Evolutionary conservation across 441 rosid genomes (phyloP).

Genomic region (Manihot esculenta): DNA sequence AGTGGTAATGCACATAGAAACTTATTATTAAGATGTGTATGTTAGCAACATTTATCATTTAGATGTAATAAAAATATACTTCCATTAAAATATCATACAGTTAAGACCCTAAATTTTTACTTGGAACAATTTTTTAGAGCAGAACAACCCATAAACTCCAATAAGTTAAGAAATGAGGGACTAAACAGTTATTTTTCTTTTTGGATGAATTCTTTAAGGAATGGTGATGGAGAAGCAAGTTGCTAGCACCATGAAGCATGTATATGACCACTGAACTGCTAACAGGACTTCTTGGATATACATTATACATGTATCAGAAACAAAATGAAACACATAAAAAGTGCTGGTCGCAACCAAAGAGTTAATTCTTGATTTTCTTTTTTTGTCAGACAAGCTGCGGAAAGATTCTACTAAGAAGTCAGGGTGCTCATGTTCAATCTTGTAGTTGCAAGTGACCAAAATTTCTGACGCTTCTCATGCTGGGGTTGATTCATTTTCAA

Average conservation of each 20-base stretch:
- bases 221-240: neutral
- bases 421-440: conserved; percentile 52
- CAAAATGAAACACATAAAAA: conserved; percentile 1
- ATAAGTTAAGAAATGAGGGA: too few relatives aligned
- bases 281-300: too few relatives aligned
- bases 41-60: neutral
- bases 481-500: conserved; percentile 9
- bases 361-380: conserved; percentile 14
- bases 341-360: neutral
- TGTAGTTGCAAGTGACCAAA: neutral
- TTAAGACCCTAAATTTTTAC: too few relatives aligned
- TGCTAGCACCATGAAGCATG: too few relatives aligned
- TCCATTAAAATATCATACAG: too few relatives aligned
- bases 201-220: neutral
- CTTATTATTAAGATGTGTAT: neutral
- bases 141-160: too few relatives aligned
- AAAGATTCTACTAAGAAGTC: conserved; percentile 44
- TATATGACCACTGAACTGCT: too few relatives aligned
- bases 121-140: too few relatives aligned
- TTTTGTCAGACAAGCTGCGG: conserved; percentile 53
- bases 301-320: neutral
- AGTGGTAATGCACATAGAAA: conserved; percentile 41
- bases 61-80: neutral
- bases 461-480: neutral
- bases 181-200: neutral